Evolutionary conservation across 75 land plant genomes (phyloP).

Genomic region (Pinus taeda): DNA sequence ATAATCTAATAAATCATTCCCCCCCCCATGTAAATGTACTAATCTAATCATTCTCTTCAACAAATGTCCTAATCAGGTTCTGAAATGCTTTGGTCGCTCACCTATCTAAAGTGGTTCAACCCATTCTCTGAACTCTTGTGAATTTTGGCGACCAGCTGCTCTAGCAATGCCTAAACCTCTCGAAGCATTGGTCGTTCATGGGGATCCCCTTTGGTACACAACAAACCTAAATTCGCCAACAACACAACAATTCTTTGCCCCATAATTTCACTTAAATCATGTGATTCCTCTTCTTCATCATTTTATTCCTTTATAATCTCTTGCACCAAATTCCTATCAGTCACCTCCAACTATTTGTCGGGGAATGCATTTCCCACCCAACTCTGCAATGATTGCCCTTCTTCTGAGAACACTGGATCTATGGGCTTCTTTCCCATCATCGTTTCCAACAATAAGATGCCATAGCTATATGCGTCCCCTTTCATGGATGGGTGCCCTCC

Average conservation of each 20-base stretch:
- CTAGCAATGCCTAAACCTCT: no score
- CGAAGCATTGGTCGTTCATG: neutral
- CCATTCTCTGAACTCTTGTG: no score
- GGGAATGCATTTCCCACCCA: neutral
- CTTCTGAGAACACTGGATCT: constrained; percentile 19
- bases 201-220: neutral
- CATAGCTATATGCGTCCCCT: no score
- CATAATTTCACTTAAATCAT: neutral
- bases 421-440: constrained; percentile 51
- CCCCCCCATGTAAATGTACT: no score
- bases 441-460: neutral
- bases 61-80: no score
- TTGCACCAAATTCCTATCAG: no score
- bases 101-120: no score
- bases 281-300: neutral
- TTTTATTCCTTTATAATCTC: neutral
- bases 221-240: neutral
- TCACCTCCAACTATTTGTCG: no score
- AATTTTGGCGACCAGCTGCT: neutral
- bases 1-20: no score
- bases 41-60: no score
- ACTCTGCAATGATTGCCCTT: neutral
- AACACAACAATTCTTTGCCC: neutral
- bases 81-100: no score
- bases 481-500: neutral